Conservation (phyloP, 1,139 yeast species). For the Kluyveromyces sp. region DNA sequence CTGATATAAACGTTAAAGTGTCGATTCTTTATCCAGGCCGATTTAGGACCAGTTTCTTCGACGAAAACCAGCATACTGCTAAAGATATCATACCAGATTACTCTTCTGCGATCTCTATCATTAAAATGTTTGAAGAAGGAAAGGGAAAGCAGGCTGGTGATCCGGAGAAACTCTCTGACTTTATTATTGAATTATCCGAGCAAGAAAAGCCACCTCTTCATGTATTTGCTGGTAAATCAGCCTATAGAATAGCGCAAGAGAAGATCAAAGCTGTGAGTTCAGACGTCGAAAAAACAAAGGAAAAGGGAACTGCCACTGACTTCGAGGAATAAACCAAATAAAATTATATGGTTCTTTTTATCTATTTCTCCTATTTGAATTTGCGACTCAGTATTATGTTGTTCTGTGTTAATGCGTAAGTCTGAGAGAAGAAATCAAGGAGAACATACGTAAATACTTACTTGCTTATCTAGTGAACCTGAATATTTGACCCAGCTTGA, state of each 20-base stretch:
- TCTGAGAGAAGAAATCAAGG: too few species aligned
- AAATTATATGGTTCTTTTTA: too few species aligned
- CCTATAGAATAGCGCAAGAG: not conserved
- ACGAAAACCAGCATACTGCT: not conserved
- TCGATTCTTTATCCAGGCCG: not conserved
- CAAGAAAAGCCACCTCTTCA: not conserved
- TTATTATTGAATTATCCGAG: not conserved
- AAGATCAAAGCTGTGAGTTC: not conserved
- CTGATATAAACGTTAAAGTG: slow-evolving; percentile 7
- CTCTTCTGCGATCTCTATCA: not conserved
- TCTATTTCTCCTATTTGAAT: too few species aligned
- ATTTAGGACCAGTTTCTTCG: not conserved
- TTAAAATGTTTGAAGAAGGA: not conserved
- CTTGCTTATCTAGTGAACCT: too few species aligned
- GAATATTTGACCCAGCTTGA: too few species aligned
- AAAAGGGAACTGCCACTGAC: not conserved
- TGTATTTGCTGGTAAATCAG: not conserved
- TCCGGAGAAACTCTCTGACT: not conserved
- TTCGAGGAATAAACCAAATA: too few species aligned
- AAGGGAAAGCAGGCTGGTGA: not conserved
- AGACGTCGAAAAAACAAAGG: not conserved
- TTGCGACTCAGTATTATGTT: too few species aligned
- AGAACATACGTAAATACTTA: too few species aligned
- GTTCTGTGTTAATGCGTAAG: too few species aligned
- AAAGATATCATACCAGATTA: not conserved